Evolutionary conservation across 768 basidiomycete species (phyloP).

Genomic region (Phylloporus arenicola): DNA sequence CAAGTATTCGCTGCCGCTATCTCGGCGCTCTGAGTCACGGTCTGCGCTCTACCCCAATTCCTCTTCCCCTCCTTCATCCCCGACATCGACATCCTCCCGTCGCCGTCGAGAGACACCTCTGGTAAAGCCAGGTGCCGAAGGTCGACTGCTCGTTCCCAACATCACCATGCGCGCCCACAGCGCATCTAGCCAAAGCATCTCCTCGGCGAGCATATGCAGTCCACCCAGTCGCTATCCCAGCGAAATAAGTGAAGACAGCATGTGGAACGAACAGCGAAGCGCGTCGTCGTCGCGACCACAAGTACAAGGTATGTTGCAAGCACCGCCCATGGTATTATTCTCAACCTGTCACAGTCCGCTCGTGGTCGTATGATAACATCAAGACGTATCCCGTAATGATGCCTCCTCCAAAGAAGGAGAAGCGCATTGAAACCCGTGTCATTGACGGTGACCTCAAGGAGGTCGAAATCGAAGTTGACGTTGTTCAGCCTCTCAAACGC

Average conservation of each 20-base stretch:
- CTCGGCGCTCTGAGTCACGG: constrained; percentile 51
- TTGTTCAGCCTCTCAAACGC: constrained; percentile 51
- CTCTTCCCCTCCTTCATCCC: constrained; percentile 35
- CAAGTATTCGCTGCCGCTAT: constrained; percentile 52
- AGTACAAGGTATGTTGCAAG: constrained; percentile 45
- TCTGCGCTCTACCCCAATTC: constrained; percentile 35
- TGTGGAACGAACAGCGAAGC: constrained; percentile 25
- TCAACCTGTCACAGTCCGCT: constrained; percentile 43
- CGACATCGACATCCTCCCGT: constrained; percentile 30
- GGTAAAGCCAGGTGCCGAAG: constrained; percentile 56
- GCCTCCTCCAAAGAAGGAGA: constrained; percentile 51
- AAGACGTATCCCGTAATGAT: constrained; percentile 56
- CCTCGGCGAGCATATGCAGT: constrained; percentile 29
- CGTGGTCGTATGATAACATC: constrained; percentile 74
- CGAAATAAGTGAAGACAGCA: constrained; percentile 34
- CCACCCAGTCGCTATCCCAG: constrained; percentile 39
- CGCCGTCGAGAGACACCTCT: constrained; percentile 49
- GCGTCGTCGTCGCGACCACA: constrained; percentile 34
- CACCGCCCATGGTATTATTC: constrained; percentile 2
- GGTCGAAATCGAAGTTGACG: constrained; percentile 49
- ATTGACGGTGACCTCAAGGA: constrained; percentile 47
- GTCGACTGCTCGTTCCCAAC: constrained; percentile 55
- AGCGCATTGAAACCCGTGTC: constrained; percentile 43
- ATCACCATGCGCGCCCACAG: constrained; percentile 32
- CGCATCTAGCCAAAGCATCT: constrained; percentile 31